Evolutionary conservation across 2,329 filamentous ascomycete genomes (phyloP).

Genomic region (Microcera coccophila): DNA sequence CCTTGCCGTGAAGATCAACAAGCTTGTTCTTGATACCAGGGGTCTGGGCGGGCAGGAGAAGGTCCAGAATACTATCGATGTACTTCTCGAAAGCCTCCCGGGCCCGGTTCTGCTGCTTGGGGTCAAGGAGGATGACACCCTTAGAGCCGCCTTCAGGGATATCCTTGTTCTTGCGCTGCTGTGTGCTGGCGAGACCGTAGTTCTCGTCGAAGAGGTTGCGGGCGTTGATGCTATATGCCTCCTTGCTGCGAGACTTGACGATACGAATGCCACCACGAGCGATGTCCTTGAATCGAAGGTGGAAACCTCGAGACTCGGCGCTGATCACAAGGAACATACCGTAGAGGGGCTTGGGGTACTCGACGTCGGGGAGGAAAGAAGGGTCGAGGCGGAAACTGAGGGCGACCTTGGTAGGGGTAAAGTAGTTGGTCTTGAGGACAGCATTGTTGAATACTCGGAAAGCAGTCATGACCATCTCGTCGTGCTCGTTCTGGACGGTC

Average conservation of each 20-base stretch:
- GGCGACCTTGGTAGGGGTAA: conserved; percentile 95
- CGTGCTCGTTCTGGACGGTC: conserved; percentile 86
- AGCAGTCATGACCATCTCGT: conserved; percentile 95
- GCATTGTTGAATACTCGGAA: conserved; percentile 94
- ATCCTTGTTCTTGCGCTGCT: conserved; percentile 99
- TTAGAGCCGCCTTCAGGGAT: conserved; percentile 98
- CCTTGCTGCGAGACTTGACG: conserved; percentile 94
- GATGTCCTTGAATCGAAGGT: conserved; percentile 95
- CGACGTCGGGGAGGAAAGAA: conserved; percentile 79
- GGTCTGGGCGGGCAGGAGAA: conserved; percentile 82
- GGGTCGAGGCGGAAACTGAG: conserved; percentile 93
- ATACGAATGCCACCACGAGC: conserved; percentile 96
- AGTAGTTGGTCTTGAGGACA: conserved; percentile 96
- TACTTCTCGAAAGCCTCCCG: conserved; percentile 97
- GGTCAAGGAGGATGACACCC: conserved; percentile 91
- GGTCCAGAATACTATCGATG: conserved; percentile 96
- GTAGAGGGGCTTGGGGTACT: conserved; percentile 90
- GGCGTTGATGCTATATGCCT: conserved; percentile 94
- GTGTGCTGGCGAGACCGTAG: conserved; percentile 95
- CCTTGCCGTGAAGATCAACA: conserved; percentile 88
- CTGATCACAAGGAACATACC: conserved; percentile 99
- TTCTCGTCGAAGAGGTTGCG: conserved; percentile 97
- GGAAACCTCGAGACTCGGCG: conserved; percentile 94
- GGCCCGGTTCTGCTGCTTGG: conserved; percentile 89
- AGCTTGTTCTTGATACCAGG: conserved; percentile 99